Evolutionary conservation across 202 grass and related monocot genomes (phyloP).

Genomic region (Saccharum hybrid): DNA sequence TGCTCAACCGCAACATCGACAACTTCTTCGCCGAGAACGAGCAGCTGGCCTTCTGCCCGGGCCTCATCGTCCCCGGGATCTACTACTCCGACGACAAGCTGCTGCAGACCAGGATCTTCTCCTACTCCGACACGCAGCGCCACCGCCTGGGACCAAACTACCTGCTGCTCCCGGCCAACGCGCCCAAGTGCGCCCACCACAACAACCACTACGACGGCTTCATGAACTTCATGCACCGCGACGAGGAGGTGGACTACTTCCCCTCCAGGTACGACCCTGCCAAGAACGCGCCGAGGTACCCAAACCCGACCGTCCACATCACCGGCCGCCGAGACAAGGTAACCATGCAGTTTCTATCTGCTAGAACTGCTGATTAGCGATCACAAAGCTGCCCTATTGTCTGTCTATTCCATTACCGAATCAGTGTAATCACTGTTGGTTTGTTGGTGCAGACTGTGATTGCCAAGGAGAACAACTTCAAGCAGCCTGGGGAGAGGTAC

Average conservation of each 20-base stretch:
- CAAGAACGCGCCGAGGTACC: constrained; percentile 82
- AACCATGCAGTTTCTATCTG: too few relatives aligned
- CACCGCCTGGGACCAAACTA: constrained; percentile 89
- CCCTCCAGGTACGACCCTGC: constrained; percentile 82
- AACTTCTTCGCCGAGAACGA: constrained; percentile 98
- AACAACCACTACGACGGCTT: constrained; percentile 94
- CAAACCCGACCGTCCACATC: constrained; percentile 59
- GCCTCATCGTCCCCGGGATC: constrained; percentile 80
- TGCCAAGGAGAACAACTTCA: constrained; percentile 97
- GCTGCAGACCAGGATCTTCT: constrained; percentile 98
- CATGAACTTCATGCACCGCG: constrained; percentile 99
- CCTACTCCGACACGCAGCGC: constrained; percentile 94
- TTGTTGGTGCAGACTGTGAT: constrained; percentile 54
- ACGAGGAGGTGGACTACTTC: constrained; percentile 99
- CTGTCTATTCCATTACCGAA: too few relatives aligned
- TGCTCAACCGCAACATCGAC: constrained; percentile 95
- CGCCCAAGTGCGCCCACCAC: constrained; percentile 86
- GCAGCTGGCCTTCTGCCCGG: constrained; percentile 93
- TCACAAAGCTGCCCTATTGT: too few relatives aligned
- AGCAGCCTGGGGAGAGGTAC: constrained; percentile 99
- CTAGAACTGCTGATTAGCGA: too few relatives aligned
- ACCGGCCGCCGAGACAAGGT: constrained; percentile 79
- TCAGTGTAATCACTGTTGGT: too few relatives aligned
- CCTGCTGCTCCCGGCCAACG: constrained; percentile 89
- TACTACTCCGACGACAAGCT: constrained; percentile 99